Evolutionary conservation across 2,329 filamentous ascomycete genomes (phyloP).

Genomic region (Fusarium miscanthi): DNA sequence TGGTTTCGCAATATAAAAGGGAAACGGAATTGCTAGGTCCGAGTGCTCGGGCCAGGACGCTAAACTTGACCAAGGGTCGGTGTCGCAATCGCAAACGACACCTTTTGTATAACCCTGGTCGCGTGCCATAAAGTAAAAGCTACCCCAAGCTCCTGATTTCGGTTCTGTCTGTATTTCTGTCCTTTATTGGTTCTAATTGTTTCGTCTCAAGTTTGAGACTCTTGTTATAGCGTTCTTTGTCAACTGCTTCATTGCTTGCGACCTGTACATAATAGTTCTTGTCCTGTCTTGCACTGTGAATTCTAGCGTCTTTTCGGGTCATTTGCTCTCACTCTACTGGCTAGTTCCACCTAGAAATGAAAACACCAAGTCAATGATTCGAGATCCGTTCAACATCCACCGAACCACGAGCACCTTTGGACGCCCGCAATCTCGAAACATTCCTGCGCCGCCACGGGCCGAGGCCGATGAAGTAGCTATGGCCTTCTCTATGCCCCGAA

Average conservation of each 20-base stretch:
- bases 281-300: not conserved
- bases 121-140: slow-evolving; percentile 16
- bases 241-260: slow-evolving; percentile 3
- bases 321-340: not conserved
- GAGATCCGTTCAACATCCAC: slow-evolving; percentile 59
- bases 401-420: slow-evolving; percentile 58
- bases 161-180: slow-evolving; percentile 10
- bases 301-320: slow-evolving; percentile 2
- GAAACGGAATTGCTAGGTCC: slow-evolving; percentile 1
- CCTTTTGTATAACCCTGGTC: slow-evolving; percentile 27
- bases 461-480: slow-evolving; percentile 64
- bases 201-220: slow-evolving; percentile 7
- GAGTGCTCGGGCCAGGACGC: slow-evolving; percentile 22
- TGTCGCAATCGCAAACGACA: slow-evolving; percentile 25
- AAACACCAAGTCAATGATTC: slow-evolving; percentile 52
- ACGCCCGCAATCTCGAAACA: slow-evolving; percentile 59
- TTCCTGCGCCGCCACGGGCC: slow-evolving; percentile 60
- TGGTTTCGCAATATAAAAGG: not conserved
- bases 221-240: slow-evolving; percentile 7
- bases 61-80: slow-evolving; percentile 17
- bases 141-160: slow-evolving; percentile 31
- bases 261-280: slow-evolving; percentile 21
- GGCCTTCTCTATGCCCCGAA: slow-evolving; percentile 75
- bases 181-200: not conserved
- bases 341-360: slow-evolving; percentile 44